phyloP scores from a whole-genome alignment of 2,329 filamentous ascomycete genomes.

The Microcyclospora tardicrescens region DNA sequence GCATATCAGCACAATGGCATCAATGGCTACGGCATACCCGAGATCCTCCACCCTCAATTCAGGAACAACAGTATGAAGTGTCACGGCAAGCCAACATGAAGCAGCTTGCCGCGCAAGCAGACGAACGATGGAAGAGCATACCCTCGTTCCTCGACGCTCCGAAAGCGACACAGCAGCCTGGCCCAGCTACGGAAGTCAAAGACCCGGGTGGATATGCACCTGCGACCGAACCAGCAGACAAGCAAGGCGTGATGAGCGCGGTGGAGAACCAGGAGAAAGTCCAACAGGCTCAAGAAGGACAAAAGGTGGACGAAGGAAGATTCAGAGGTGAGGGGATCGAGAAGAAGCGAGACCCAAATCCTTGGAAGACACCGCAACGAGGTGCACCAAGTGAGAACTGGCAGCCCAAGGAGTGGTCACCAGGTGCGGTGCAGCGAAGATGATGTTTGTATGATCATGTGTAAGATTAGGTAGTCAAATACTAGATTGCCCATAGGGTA shows the following conservation, averaged over 20 bases:
- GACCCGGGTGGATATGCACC: constrained; percentile 28
- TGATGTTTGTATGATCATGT: constrained; percentile 3
- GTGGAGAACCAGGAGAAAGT: constrained; percentile 21
- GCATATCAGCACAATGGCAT: constrained; percentile 47
- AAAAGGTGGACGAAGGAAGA: constrained; percentile 20
- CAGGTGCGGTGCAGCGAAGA: constrained; percentile 25
- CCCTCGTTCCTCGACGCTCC: constrained; percentile 47
- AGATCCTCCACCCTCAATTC: constrained; percentile 39
- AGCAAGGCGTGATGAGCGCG: constrained; percentile 20
- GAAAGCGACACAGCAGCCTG: constrained; percentile 31
- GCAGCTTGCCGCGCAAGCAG: constrained; percentile 44
- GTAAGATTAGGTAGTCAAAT: background rate
- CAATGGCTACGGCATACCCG: constrained; percentile 55
- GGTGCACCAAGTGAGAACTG: constrained; percentile 32
- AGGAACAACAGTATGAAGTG: constrained; percentile 47
- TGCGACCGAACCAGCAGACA: constrained; percentile 19
- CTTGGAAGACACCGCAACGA: constrained; percentile 27
- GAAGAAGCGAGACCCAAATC: constrained; percentile 20
- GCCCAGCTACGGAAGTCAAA: constrained; percentile 32
- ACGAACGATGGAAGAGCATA: constrained; percentile 48
- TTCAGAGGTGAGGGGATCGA: constrained; percentile 17
- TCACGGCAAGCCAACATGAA: constrained; percentile 46
- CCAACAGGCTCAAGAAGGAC: constrained; percentile 13
- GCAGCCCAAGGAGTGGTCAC: constrained; percentile 36
- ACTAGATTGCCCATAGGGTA: too few species aligned